Conservation (phyloP, 208 protist genomes). For the Trypanosoma cruzi region DNA sequence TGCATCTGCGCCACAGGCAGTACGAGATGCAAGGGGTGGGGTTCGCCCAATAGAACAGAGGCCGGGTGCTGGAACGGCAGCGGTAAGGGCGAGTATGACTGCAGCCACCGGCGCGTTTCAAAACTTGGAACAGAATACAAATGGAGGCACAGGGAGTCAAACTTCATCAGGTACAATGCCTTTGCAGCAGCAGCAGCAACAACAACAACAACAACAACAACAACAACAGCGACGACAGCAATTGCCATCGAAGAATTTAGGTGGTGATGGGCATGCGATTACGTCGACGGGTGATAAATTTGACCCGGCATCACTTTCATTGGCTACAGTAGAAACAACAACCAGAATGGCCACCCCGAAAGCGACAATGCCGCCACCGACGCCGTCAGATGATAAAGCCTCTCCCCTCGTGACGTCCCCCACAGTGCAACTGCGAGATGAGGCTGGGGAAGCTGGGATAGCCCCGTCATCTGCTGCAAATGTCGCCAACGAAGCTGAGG, state of each 20-base stretch:
- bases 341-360: conserved; percentile 5
- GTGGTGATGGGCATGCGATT: neutral
- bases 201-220: conserved; percentile 3
- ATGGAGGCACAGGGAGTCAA: neutral
- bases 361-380: conserved; percentile 8
- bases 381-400: conserved; percentile 12
- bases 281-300: neutral
- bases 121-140: neutral
- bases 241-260: neutral
- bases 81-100: neutral
- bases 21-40: conserved; percentile 4
- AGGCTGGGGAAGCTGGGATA: conserved; percentile 24
- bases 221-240: neutral
- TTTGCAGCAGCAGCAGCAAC: conserved; percentile 6
- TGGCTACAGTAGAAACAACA: conserved; percentile 1
- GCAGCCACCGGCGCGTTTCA: neutral
- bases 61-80: neutral
- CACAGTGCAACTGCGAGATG: conserved; percentile 25
- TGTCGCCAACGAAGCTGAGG: conserved; percentile 9
- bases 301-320: neutral
- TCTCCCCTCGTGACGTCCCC: conserved; percentile 21
- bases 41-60: neutral
- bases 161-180: neutral
- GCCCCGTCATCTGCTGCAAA: conserved; percentile 9
- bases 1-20: neutral